These are phyloP conservation scores for Vaccinium darrowii DNA, from an alignment of 148 eudicot genomes.

Conservation along the genomic window DNA sequence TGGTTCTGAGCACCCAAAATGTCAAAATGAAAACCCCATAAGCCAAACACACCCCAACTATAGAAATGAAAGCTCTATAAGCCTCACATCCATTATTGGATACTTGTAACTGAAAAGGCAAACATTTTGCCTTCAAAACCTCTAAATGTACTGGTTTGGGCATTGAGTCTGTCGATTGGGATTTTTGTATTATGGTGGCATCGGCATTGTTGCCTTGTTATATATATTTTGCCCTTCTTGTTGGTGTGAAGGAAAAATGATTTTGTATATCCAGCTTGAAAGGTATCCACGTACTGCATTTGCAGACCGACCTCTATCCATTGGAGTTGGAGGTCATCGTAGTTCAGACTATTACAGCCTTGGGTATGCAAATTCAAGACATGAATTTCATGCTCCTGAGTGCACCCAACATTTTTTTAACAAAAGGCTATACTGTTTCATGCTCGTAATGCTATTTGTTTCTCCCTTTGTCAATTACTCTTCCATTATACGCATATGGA, in stretches of 20 bases:
- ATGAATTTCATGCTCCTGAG: background rate
- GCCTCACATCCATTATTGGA: background rate
- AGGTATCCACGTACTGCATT: background rate
- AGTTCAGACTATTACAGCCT: too few relatives aligned
- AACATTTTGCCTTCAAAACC: background rate
- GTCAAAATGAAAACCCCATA: too few relatives aligned
- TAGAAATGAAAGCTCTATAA: too few relatives aligned
- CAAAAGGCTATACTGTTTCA: background rate
- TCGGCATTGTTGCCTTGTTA: background rate
- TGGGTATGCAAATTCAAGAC: background rate
- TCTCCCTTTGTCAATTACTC: background rate
- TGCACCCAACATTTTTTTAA: background rate
- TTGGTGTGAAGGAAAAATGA: background rate
- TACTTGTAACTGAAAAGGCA: constrained; percentile 2
- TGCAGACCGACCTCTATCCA: too few relatives aligned
- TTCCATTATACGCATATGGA: constrained; percentile 70
- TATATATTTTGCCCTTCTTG: background rate
- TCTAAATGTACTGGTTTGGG: background rate
- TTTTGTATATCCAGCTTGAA: background rate
- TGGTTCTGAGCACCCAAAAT: too few relatives aligned
- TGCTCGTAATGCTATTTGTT: constrained; percentile 4
- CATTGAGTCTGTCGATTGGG: background rate
- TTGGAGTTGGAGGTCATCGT: too few relatives aligned
- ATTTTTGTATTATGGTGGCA: background rate
- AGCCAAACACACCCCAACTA: too few relatives aligned